A percentile compares a stretch with the other conserved stretches of the same genome.
These are phyloP conservation scores for Miscanthus sacchariflorus DNA, from an alignment of 202 grass and related monocot genomes.

Conservation along the genomic window DNA sequence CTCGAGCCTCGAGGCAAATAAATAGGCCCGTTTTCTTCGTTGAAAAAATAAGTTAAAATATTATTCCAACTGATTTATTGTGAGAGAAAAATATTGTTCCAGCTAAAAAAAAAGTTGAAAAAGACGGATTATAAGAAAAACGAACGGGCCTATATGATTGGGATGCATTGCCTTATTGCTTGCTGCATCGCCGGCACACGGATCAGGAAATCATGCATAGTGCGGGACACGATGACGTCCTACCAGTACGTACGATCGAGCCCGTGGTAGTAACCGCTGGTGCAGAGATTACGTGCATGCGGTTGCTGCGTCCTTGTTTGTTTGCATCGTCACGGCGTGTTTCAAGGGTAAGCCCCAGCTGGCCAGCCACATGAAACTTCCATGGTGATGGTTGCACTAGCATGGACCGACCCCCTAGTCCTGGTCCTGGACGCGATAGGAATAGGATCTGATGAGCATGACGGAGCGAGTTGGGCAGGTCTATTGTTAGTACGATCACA, in stretches of 20 bases:
- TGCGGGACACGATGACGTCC: not conserved
- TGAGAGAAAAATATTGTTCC: no score
- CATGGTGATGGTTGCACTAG: not conserved
- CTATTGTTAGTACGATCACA: conserved; percentile 23
- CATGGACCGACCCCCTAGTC: not conserved
- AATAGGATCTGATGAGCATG: not conserved
- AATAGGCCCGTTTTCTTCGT: not conserved
- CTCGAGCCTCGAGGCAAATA: not conserved
- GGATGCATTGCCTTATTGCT: not conserved
- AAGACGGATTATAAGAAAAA: no score
- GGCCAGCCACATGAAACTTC: conserved; percentile 31
- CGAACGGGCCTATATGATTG: not conserved
- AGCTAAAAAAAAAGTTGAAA: no score
- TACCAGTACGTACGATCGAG: not conserved
- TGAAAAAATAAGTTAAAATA: no score
- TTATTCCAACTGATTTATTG: no score
- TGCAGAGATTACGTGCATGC: conserved; percentile 33
- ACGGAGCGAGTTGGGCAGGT: conserved; percentile 14
- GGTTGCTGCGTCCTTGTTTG: not conserved
- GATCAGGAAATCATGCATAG: not conserved
- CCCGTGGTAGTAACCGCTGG: not conserved
- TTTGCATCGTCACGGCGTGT: not conserved
- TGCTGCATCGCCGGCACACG: not conserved
- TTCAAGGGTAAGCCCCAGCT: not conserved
- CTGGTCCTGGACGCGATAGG: not conserved